Conservation (phyloP, 345 rosid genomes). For the Eucalyptus regnans region DNA sequence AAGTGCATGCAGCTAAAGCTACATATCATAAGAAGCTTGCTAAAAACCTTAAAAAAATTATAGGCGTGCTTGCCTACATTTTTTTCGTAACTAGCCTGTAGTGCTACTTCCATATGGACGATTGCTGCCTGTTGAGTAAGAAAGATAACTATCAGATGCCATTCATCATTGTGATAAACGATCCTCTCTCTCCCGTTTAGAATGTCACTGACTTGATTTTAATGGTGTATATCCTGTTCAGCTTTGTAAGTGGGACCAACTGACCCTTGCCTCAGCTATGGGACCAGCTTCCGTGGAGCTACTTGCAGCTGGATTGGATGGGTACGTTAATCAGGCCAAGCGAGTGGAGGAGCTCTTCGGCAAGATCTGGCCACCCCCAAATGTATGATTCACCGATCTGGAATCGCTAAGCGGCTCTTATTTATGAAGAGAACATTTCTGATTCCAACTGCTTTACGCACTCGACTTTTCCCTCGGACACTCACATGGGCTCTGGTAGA, state of each 20-base stretch:
- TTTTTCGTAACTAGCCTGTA: not conserved
- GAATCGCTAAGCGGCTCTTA: not conserved
- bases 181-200: not conserved
- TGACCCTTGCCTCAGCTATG: slow-evolving; percentile 73
- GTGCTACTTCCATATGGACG: not conserved
- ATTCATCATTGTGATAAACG: not conserved
- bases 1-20: not conserved
- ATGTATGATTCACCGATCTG: slow-evolving; percentile 24
- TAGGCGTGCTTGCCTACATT: not conserved
- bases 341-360: slow-evolving; percentile 70
- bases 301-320: slow-evolving; percentile 68
- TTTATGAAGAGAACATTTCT: slow-evolving; percentile 5
- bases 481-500: not conserved
- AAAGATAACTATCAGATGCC: not conserved
- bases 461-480: not conserved
- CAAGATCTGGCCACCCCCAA: slow-evolving; percentile 98
- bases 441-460: not conserved
- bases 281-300: slow-evolving; percentile 92
- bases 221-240: slow-evolving; percentile 7
- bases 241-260: slow-evolving; percentile 81
- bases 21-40: not conserved
- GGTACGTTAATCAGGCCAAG: slow-evolving; percentile 57
- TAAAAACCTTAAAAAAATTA: not conserved
- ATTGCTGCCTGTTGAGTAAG: not conserved
- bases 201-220: not conserved